Evolutionary conservation across 2,329 filamentous ascomycete genomes (phyloP), one percentile per base, ranked within the genome.

Genomic region (Emmonsiellopsis sp.): DNA sequence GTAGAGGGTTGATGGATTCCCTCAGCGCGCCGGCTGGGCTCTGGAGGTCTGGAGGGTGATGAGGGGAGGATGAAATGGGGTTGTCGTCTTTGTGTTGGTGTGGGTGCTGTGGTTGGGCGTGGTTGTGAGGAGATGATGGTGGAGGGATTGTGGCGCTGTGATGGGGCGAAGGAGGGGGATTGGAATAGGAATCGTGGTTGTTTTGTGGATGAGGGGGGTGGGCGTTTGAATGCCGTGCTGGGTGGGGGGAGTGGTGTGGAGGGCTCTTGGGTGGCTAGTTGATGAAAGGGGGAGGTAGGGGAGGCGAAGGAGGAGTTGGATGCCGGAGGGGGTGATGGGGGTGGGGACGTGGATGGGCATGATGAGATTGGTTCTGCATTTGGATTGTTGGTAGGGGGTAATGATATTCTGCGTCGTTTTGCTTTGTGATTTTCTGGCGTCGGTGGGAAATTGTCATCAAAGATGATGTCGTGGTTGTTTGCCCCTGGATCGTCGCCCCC

Each of bases 21-120:
- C 1, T 66, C 59, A 10, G 54, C 41, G 3, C 51, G 50, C 2
- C 45, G 10, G 46, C 62, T 57, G 1, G 65, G 61, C 3, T 54
- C 52, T 13, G 54, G 49, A 2, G 50, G 52, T 4, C 67, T 65
- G 3, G 68, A 67, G 2, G 68, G 69, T 0, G 67, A 69, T 37
- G 63, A 63, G 2, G 71, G 71, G 3, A 73, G 58, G 9, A 72
- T 62, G 51, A 73, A 73, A 7, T 58, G 55, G 3, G 69, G 69
- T 54, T 69, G 71, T 20, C 62, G 63, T 49, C 59, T 47, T n/a
- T 46, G 54, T 20, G 52, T 51, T n/a, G 56, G 41, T 42, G 40
- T 8, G 9, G 31, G 42, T 40, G 40, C 40, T 5, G 55, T 38
- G 13, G 34, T 38, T 62, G 30, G 16, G 5, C 15, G 9, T 41